Evolutionary conservation across 23 red algal genomes (phyloP).

Genomic region (Gracilariopsis chorda): DNA sequence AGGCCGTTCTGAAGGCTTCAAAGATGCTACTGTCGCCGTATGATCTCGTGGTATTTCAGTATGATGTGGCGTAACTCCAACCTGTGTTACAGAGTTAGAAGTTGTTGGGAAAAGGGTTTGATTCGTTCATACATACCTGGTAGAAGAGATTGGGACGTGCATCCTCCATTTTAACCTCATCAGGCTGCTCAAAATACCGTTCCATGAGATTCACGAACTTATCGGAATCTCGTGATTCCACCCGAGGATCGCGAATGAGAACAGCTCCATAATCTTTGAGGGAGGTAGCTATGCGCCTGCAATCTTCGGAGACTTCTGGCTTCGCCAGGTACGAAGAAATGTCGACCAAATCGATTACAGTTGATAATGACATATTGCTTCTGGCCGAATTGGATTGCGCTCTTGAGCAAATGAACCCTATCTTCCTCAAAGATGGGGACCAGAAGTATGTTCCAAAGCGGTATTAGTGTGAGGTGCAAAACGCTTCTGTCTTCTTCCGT

Average conservation of each 20-base stretch:
- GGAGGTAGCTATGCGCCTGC: conserved; percentile 34
- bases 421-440: too few relatives aligned
- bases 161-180: conserved; percentile 68
- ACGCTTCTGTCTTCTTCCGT: too few relatives aligned
- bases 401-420: too few relatives aligned
- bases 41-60: conserved; percentile 80
- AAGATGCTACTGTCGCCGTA: conserved; percentile 3
- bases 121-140: conserved; percentile 57
- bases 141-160: conserved; percentile 87
- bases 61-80: conserved; percentile 69
- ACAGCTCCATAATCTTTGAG: conserved; percentile 76
- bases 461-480: too few relatives aligned
- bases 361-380: neutral
- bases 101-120: neutral
- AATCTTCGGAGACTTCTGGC: conserved; percentile 4
- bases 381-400: too few relatives aligned
- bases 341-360: conserved; percentile 37
- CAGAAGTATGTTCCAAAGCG: too few relatives aligned
- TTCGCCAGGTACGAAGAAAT: conserved; percentile 19
- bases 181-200: conserved; percentile 75
- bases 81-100: neutral
- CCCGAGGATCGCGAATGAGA: conserved; percentile 75
- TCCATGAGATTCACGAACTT: conserved; percentile 89
- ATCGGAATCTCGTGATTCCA: conserved; percentile 15
- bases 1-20: conserved; percentile 28